Evolutionary conservation across 2,329 filamentous ascomycete species (phyloP).

Genomic region (Peltaster fructicola): DNA sequence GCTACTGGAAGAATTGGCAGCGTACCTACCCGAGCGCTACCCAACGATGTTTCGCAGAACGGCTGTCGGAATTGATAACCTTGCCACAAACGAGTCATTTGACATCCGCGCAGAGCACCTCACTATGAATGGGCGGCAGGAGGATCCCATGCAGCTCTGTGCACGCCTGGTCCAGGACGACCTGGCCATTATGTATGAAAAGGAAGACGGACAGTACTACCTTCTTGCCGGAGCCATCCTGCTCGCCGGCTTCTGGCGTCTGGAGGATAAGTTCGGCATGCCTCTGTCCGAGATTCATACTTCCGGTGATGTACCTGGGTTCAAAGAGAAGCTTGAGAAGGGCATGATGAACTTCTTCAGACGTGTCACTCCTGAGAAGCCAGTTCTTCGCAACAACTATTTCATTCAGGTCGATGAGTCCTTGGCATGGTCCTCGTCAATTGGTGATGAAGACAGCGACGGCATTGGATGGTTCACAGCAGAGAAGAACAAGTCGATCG

Average conservation of each 20-base stretch:
- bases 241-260: slow-evolving; percentile 66
- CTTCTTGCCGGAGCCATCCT: slow-evolving; percentile 60
- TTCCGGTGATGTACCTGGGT: slow-evolving; percentile 57
- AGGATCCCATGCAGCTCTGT: slow-evolving; percentile 63
- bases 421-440: slow-evolving; percentile 58
- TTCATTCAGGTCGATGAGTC: slow-evolving; percentile 73
- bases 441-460: slow-evolving; percentile 50
- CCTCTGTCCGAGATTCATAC: slow-evolving; percentile 63
- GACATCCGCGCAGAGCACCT: slow-evolving; percentile 48
- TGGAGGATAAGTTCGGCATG: slow-evolving; percentile 70
- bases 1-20: slow-evolving; percentile 52
- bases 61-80: slow-evolving; percentile 47
- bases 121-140: slow-evolving; percentile 22
- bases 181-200: slow-evolving; percentile 67
- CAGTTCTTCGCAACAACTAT: slow-evolving; percentile 60
- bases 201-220: slow-evolving; percentile 60
- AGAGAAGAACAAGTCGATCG: slow-evolving; percentile 53
- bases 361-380: slow-evolving; percentile 48
- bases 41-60: slow-evolving; percentile 51
- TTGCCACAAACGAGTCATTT: slow-evolving; percentile 54
- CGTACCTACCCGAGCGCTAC: slow-evolving; percentile 59
- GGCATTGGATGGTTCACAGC: slow-evolving; percentile 57
- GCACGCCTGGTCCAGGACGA: slow-evolving; percentile 66
- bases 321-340: slow-evolving; percentile 51
- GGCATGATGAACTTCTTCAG: slow-evolving; percentile 73